Evolutionary conservation across 140 eudicot species (phyloP).

Genomic region (Stevia rebaudiana): DNA sequence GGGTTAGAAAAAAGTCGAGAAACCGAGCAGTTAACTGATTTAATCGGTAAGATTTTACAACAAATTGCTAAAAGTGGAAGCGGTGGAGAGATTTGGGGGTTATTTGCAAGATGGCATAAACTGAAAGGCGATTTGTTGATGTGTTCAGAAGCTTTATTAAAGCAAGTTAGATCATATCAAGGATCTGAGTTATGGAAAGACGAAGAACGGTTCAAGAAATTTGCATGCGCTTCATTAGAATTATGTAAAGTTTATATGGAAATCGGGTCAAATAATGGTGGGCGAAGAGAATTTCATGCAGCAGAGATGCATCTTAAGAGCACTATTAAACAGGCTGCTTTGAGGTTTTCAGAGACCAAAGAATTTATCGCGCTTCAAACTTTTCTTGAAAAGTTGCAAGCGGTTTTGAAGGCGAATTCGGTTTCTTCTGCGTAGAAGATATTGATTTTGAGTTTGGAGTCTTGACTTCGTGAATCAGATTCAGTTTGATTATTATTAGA

Average conservation of each 20-base stretch:
- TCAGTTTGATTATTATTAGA: background rate
- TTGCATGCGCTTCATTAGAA: constrained; percentile 76
- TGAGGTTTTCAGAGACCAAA: constrained; percentile 46
- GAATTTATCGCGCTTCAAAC: constrained; percentile 50
- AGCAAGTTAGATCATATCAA: constrained; percentile 80
- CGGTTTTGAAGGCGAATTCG: constrained; percentile 28
- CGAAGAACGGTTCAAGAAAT: constrained; percentile 61
- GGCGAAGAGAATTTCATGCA: constrained; percentile 49
- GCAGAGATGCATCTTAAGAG: constrained; percentile 84
- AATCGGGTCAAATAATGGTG: constrained; percentile 34
- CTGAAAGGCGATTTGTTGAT: constrained; percentile 69
- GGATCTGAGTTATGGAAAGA: constrained; percentile 85
- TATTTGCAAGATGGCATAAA: constrained; percentile 88
- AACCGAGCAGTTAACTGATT: constrained; percentile 45
- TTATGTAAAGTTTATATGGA: constrained; percentile 68
- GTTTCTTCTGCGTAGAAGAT: constrained; percentile 18
- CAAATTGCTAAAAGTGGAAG: constrained; percentile 58
- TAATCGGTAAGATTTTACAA: constrained; percentile 60
- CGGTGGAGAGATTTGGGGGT: constrained; percentile 68
- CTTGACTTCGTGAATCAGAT: background rate
- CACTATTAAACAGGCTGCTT: constrained; percentile 62
- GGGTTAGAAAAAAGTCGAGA: constrained; percentile 38
- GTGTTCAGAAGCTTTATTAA: constrained; percentile 79
- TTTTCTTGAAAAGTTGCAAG: constrained; percentile 52
- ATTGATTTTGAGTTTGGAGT: background rate